phyloP scores from a whole-genome alignment of 331 rosid genomes.

The Acacia concinna region DNA sequence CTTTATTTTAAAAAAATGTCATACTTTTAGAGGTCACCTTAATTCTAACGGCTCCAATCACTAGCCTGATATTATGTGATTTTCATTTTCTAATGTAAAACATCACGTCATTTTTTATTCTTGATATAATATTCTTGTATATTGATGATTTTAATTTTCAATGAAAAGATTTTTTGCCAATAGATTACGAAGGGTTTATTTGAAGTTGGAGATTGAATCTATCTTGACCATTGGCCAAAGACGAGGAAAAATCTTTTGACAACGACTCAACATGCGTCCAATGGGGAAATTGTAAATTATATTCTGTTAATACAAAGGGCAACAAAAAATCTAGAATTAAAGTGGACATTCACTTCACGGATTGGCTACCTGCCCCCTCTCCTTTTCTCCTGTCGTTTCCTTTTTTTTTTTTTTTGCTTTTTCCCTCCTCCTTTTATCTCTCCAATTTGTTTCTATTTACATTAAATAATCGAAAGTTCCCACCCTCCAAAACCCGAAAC shows the following conservation, averaged over 20 bases:
- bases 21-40: not conserved
- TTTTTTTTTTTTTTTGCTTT: not conserved
- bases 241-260: not conserved
- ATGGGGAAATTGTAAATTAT: not conserved
- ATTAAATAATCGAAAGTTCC: constrained; percentile 40
- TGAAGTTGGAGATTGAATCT: not conserved
- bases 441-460: constrained; percentile 7
- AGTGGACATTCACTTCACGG: not conserved
- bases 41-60: not conserved
- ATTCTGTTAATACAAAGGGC: not conserved
- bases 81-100: not conserved
- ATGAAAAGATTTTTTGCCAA: not conserved
- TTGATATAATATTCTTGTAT: too few species aligned
- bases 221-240: not conserved
- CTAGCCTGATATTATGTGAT: not conserved
- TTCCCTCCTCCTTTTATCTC: not conserved
- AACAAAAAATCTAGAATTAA: not conserved
- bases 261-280: not conserved
- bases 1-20: not conserved
- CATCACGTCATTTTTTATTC: not conserved
- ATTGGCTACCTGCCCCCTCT: not conserved
- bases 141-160: not conserved
- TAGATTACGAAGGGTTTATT: not conserved
- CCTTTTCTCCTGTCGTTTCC: not conserved
- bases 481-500: constrained; percentile 47